Conservation (phyloP, 2,329 filamentous ascomycete species). For the Capronia americana region DNA sequence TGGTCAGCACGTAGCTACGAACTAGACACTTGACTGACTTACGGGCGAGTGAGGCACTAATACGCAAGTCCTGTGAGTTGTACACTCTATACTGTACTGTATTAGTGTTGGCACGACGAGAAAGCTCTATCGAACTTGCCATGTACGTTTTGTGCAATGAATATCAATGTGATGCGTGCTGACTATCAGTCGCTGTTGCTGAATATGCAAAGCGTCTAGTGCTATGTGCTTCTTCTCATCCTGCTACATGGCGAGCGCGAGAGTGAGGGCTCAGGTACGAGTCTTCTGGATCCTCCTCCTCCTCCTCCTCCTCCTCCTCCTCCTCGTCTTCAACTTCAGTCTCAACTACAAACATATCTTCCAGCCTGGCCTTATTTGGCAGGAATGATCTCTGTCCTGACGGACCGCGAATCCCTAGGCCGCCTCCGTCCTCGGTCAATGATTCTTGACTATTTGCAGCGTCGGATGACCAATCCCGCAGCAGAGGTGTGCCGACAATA, state of each 20-base stretch:
- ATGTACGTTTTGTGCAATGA: no score
- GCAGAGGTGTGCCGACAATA: conserved; percentile 3
- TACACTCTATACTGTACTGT: no score
- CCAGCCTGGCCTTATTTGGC: neutral
- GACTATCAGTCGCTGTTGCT: neutral
- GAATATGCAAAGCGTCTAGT: neutral
- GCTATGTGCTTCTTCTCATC: neutral
- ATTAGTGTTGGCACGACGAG: no score
- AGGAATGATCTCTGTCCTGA: neutral
- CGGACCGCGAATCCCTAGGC: neutral
- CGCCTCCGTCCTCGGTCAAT: neutral
- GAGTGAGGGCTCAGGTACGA: neutral
- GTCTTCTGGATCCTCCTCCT: neutral
- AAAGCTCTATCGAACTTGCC: no score
- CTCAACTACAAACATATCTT: conserved; percentile 6
- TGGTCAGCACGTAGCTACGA: neutral
- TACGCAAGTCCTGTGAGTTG: no score
- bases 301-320: neutral
- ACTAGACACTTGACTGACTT: neutral
- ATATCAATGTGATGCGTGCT: neutral
- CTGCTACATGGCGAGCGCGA: neutral
- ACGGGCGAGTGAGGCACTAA: neutral
- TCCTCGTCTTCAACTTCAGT: neutral
- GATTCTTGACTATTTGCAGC: neutral
- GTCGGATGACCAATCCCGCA: conserved; percentile 3